Base-by-base conservation (phyloP, 768 basidiomycete genomes). In the Suillus decipiens region DNA sequence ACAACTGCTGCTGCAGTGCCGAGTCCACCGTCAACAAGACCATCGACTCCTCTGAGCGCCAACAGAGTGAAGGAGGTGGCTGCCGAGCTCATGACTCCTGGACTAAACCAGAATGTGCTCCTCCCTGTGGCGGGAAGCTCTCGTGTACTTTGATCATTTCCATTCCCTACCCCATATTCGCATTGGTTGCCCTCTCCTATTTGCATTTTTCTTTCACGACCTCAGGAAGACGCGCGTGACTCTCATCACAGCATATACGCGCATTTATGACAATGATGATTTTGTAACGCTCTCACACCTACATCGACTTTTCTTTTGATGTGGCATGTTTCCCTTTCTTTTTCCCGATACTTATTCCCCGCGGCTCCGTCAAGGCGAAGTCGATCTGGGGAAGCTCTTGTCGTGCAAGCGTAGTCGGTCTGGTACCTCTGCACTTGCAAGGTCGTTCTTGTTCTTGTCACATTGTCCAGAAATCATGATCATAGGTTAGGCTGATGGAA, bases 61-160 rank as follows among this genome's bases (percentile, higher is more conserved):
- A 91, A 86, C 67, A 89, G 91, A 28, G 84, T 84, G 62, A 84
- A 86, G 67, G 92, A 95, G 84, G 90, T 94, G 65, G 69, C 88
- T 73, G 33, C 41, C 1, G 63, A 66, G 50, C 64, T 67, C 51
- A 57, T 66, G 60, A 57, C 22, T 10, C 33, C 59, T 63, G 55
- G 48, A 2, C 64, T 69, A 10, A 58, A 10, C 17, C 28, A 57
- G 3, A 24, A 41, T 6, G 17, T 17, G 24, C 24, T 24, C 9
- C 39, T 19, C 10, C 56, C 10, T 57, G 37, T 57, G 24, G 39
- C 24, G 2, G 10, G 17, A 57, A 41, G 24, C 17, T 41, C 39
- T 1, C 24, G 12, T 19, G 37, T 9, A 19, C 11, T 28, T 10
- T 28, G 11, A 57, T 12, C 37, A 22, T 15, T 28, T 24, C 9